phyloP scores from a whole-genome alignment of 2,329 filamentous ascomycete species.

The Neonectria hederae region DNA sequence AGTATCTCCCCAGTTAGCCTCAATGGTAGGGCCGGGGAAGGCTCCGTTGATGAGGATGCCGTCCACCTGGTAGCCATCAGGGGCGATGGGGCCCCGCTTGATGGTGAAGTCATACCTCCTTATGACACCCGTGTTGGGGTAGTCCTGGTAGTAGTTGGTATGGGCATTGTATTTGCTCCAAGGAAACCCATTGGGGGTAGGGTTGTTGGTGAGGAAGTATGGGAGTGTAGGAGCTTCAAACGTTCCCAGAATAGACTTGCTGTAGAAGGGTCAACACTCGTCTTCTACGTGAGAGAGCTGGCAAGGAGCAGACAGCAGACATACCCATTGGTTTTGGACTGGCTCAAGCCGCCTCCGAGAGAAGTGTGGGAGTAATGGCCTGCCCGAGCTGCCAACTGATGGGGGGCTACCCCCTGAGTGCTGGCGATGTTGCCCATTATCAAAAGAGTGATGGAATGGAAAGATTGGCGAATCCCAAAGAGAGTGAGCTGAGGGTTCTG shows the following conservation, averaged over 20 bases:
- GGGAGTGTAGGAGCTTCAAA: conserved; percentile 50
- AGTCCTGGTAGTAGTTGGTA: conserved; percentile 61
- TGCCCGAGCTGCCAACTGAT: conserved; percentile 27
- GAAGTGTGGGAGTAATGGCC: conserved; percentile 10
- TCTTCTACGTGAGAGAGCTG: not conserved
- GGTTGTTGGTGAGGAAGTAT: conserved; percentile 58
- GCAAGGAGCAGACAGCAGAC: not conserved
- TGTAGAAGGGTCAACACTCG: conserved; percentile 25
- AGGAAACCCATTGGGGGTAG: conserved; percentile 59
- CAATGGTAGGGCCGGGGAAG: conserved; percentile 73
- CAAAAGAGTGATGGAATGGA: conserved; percentile 6
- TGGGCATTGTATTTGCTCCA: conserved; percentile 58
- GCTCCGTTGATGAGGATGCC: conserved; percentile 71
- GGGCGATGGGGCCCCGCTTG: conserved; percentile 59
- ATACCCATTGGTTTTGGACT: conserved; percentile 40
- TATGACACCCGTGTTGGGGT: conserved; percentile 64
- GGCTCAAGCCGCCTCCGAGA: conserved; percentile 30
- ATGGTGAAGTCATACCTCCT: conserved; percentile 65
- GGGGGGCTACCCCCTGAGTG: conserved; percentile 6
- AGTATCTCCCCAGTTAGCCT: conserved; percentile 70
- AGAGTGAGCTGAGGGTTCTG: conserved; percentile 7
- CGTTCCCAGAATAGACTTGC: conserved; percentile 55
- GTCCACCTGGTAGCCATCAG: conserved; percentile 63
- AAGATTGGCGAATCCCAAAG: conserved; percentile 10
- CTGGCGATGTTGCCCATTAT: conserved; percentile 38